Base-by-base conservation (phyloP, 2,329 filamentous ascomycete genomes). In the Elsinoe arachidis region DNA sequence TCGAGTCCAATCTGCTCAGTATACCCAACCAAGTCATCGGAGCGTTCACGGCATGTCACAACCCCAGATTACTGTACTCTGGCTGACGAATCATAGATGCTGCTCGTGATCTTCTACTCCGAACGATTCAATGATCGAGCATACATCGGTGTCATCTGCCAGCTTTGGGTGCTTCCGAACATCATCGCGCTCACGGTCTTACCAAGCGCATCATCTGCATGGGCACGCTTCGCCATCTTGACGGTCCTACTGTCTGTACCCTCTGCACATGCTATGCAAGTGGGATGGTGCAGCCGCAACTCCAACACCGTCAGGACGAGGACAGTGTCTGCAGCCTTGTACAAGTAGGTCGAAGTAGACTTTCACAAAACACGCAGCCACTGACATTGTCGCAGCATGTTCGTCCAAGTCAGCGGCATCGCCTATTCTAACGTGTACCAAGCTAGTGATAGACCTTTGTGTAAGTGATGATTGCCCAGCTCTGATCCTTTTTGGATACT, bases 1-100 rank as follows among this genome's bases (percentile, higher is more conserved):
- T 87, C 66, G 70, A 81, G 21, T 76, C 82, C 1, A 87, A 86
- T 64, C 66, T 87, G 37, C 75, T 87, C 6, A 77, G 79, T 1
- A 85, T 87, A n/a, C 70, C 79, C 61, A 67, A 64, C 3, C 68
- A 71, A 23, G 65, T 69, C 9, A 61, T 70, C 44, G 66, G 65
- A 54, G 67, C 76, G 23, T 58, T 73, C 62, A 47, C 44, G 4
- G 64, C 5, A 49, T 65, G 2, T 60, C 55, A 12, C 39, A 63
- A 62, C 35, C 44, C 63, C 2, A 52, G 59, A 37, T 55, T 61
- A 11, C 60, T 64, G 62, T 62, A 2, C 64, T 62, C 21, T 6
- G 11, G 21, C 44, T 47, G 44, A 47, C 44, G 14, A 10, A 23
- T 10, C 2, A 12, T 76, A 74, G 51, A 70, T 82, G 2, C 65